Evolutionary conservation across 441 rosid genomes (phyloP), one percentile per base, ranked within the genome.

Genomic region (Geranium incanum): DNA sequence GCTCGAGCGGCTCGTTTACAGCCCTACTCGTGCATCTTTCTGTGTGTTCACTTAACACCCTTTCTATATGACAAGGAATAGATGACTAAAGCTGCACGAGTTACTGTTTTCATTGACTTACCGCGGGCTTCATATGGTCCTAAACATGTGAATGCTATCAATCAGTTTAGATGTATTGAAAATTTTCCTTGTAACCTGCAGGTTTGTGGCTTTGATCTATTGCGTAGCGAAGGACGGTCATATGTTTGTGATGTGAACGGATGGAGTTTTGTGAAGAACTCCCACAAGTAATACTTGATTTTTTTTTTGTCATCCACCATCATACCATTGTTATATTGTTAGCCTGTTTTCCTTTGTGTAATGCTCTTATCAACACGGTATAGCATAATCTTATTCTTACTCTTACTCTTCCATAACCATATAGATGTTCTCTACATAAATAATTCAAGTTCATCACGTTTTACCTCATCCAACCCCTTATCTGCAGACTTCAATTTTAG

Each of bases 261-360:
- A 59, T 96, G 99, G 99, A 93, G 99, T 86, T 96, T 93, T 84
- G 99, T 96, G 84, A 93, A 96, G 86, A 96, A 96, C 81, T 96
- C 99, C 50, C 84, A 93, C 86, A 96, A 96, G 99, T 95, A 88
- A 84, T 77, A 16, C 67, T 70, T 43, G 48, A 36, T 52, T 37
- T 8, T 36, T 36, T 21, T 50, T 19, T 19, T 60, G 36, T 60
- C 65, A 18, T 60, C 6, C 19, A 18, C 28, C 65, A 6, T 19
- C 65, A 6, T 60, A 19, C 3, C 5, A 16, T 59, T 15, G 5
- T 59, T 28, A 59, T 59, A 18, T 59, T 59, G 64, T 59, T 59
- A 59, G 23, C 19, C 3, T 59, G 21, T 19, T 6, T 59, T 59
- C 21, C 9, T 59, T 18, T 15, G n/a, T 9, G n/a, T 7, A 43